Conservation (phyloP, 805 yeast genomes). For the Sugiyamaella qingdaonensis region DNA sequence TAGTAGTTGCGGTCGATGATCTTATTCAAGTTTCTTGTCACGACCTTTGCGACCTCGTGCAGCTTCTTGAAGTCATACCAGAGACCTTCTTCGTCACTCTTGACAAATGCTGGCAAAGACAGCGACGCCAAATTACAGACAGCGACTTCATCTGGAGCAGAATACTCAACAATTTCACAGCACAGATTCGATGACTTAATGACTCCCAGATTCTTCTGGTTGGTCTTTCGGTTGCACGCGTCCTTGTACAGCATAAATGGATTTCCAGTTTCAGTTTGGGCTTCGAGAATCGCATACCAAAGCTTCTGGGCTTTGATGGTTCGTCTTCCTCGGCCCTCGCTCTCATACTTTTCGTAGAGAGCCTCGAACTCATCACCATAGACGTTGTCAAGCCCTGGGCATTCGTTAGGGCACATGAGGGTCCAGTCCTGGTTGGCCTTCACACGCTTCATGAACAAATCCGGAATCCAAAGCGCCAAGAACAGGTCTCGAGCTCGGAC, state of each 20-base stretch:
- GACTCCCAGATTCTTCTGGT: conserved; percentile 87
- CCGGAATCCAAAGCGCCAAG: conserved; percentile 93
- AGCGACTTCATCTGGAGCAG: conserved; percentile 88
- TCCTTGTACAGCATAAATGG: conserved; percentile 95
- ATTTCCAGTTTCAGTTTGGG: conserved; percentile 95
- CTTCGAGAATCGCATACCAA: conserved; percentile 84
- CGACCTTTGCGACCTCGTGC: conserved; percentile 72
- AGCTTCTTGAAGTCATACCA: conserved; percentile 68
- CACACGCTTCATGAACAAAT: conserved; percentile 88
- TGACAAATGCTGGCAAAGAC: conserved; percentile 77
- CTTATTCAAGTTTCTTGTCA: conserved; percentile 72
- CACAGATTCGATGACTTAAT: conserved; percentile 93
- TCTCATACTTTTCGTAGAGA: conserved; percentile 69
- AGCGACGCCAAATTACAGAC: conserved; percentile 93
- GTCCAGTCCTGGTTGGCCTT: conserved; percentile 79
- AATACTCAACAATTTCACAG: conserved; percentile 90
- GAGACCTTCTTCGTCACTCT: conserved; percentile 43
- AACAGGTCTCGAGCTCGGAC: conserved; percentile 88
- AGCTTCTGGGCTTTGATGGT: conserved; percentile 81
- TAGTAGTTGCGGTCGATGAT: conserved; percentile 82
- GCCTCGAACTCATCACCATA: conserved; percentile 80
- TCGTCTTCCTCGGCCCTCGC: conserved; percentile 57
- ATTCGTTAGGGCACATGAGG: conserved; percentile 81
- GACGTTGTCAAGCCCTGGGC: conserved; percentile 77
- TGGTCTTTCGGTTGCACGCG: conserved; percentile 79